Conservation (phyloP, 2,329 filamentous ascomycete genomes). For the Fusarium continuum region DNA sequence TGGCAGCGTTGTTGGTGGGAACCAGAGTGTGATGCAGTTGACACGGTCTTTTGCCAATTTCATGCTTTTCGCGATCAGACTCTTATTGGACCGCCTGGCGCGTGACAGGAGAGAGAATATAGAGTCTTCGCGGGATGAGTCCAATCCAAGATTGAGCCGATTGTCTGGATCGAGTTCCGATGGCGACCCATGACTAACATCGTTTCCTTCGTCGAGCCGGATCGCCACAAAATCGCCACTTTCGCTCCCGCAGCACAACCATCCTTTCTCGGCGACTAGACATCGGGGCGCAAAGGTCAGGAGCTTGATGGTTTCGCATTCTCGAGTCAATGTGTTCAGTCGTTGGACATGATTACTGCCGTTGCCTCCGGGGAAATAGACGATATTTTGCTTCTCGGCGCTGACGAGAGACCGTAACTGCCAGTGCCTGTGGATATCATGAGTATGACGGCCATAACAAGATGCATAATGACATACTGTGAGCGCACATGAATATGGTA, state of each 20-base stretch:
- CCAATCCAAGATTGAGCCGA: constrained; percentile 45
- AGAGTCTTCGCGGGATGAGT: constrained; percentile 47
- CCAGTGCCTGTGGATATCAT: constrained; percentile 70
- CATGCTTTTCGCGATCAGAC: constrained; percentile 59
- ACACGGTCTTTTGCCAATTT: constrained; percentile 69
- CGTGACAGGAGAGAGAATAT: constrained; percentile 51
- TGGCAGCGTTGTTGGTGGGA: constrained; percentile 53
- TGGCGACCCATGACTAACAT: constrained; percentile 40
- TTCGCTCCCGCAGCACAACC: constrained; percentile 90
- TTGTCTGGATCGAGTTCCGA: constrained; percentile 49
- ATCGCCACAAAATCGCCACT: constrained; percentile 88
- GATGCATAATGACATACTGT: constrained; percentile 60
- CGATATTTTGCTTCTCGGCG: constrained; percentile 75
- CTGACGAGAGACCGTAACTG: constrained; percentile 91
- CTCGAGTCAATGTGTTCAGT: constrained; percentile 73
- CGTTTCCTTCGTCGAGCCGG: constrained; percentile 60
- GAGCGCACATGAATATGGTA: constrained; percentile 73
- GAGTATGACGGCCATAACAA: constrained; percentile 8
- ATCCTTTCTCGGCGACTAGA: constrained; percentile 84
- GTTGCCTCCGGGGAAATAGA: constrained; percentile 85
- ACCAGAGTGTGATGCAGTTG: constrained; percentile 74
- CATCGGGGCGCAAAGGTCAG: constrained; percentile 82
- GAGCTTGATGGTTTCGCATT: constrained; percentile 76
- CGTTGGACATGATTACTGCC: constrained; percentile 72
- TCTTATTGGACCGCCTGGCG: constrained; percentile 54